Evolutionary conservation across 1,284 basidiomycete genomes (phyloP), one percentile per base, ranked within the genome.

Genomic region (Malassezia restricta): DNA sequence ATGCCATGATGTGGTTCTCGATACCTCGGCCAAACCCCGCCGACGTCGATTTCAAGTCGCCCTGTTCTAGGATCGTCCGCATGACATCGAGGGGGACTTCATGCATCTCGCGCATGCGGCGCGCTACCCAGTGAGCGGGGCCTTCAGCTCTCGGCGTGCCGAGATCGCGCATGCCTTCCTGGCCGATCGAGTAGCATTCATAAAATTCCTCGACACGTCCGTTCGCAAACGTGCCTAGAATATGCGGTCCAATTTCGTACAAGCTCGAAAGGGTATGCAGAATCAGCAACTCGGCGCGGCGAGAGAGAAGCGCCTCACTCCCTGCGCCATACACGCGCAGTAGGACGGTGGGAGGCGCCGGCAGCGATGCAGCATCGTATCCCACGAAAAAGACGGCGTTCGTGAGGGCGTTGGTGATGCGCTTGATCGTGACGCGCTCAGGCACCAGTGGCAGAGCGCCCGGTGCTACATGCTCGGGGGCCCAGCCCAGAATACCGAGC

Each of bases 331-430:
- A 72, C 43, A 72, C 65, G 9, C 69, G 63, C 33, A 72, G 58
- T 7, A 72, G 57, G 14, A 72, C 59, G 5, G 67, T 71, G 1
- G 66, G 64, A 6, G 66, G 66, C 14, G 33, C 31, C 5, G 43
- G 40, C n/a, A 47, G 32, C 14, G 32, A 20, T 11, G 47, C 8
- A 3, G 45, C 38, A 3, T 56, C 41, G 45, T 71, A 71, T 49
- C 63, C 62, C 8, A 67, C 69, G 42, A 72, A 72, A 55, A 70
- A 70, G 47, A 72, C 69, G 20, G 67, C 69, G 37, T 72, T 72
- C 17, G 67, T 65, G 32, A 70, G 57, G 5, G 67, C 67, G 20
- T 66, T 65, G 42, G 62, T 64, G 49, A 70, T 66, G 6, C 69
- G 64, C 43, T 65, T 66, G 29, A 70, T 50, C 3, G 47, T 51